phyloP scores from a whole-genome alignment of 2,329 filamentous ascomycete species.

The Aspergillus sp. region DNA sequence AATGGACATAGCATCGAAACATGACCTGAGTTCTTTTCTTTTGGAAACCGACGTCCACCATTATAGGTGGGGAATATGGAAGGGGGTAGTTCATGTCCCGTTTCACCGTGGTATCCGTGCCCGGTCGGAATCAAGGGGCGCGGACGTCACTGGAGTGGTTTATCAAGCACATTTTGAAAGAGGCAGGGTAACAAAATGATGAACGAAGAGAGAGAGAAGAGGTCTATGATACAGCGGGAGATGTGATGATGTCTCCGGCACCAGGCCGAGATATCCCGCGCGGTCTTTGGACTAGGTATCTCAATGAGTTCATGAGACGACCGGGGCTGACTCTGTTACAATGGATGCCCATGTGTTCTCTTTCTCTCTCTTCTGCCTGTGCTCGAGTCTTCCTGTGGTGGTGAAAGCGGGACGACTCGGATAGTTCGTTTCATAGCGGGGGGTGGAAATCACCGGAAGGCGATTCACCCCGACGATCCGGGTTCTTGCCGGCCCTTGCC shows the following conservation, averaged over 20 bases:
- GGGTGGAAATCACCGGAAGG: background rate
- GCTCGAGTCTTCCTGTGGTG: background rate
- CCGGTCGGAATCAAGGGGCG: background rate
- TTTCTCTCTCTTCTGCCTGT: background rate
- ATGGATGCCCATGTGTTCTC: background rate
- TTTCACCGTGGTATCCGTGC: background rate
- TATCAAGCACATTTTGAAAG: background rate
- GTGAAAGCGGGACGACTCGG: background rate
- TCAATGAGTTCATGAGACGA: background rate
- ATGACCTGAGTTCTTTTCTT: background rate
- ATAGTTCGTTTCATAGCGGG: background rate
- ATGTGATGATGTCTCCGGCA: background rate
- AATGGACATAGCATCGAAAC: background rate
- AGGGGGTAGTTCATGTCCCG: background rate
- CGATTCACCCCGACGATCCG: constrained; percentile 29
- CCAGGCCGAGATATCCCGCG: background rate
- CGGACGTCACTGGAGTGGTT: background rate
- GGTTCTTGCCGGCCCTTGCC: constrained; percentile 34
- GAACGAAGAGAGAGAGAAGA: background rate
- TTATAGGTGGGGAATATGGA: background rate
- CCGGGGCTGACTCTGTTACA: background rate
- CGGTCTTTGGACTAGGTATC: background rate
- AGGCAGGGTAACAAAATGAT: background rate
- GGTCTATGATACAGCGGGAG: background rate
- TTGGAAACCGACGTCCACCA: background rate